These are phyloP conservation scores for Wickerhamiella galacta DNA, from an alignment of 805 yeast species.

Conservation along the genomic window DNA sequence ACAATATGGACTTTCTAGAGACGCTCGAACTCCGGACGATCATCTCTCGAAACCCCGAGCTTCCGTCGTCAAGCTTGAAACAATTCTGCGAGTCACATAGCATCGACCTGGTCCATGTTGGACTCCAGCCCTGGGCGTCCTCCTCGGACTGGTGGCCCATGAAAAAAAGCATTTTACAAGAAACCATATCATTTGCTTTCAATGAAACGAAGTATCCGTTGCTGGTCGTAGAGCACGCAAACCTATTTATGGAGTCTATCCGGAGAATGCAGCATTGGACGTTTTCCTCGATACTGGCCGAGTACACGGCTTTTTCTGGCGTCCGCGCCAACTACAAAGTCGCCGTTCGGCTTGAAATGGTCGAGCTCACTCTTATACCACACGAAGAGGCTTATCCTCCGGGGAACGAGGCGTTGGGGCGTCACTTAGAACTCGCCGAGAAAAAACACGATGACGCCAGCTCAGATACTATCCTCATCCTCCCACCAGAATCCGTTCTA, in stretches of 20 bases:
- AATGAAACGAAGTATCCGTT: slow-evolving; percentile 48
- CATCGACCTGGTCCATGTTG: slow-evolving; percentile 22
- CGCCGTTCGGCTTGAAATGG: slow-evolving; percentile 65
- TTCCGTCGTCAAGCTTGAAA: slow-evolving; percentile 56
- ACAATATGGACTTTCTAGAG: slow-evolving; percentile 60
- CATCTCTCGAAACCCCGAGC: slow-evolving; percentile 66
- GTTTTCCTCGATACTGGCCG: slow-evolving; percentile 66
- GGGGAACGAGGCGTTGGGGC: slow-evolving; percentile 26
- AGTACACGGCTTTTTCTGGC: slow-evolving; percentile 63
- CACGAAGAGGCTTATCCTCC: slow-evolving; percentile 35
- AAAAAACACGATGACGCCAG: slow-evolving; percentile 9
- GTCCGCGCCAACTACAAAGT: slow-evolving; percentile 60
- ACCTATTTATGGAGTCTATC: slow-evolving; percentile 63
- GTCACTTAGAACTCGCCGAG: slow-evolving; percentile 21
- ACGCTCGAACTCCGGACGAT: slow-evolving; percentile 55
- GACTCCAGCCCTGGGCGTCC: slow-evolving; percentile 25
- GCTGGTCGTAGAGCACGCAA: slow-evolving; percentile 62
- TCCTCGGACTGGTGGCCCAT: slow-evolving; percentile 58
- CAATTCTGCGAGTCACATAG: slow-evolving; percentile 37
- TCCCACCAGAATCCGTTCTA: slow-evolving; percentile 48
- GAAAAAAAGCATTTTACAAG: slow-evolving; percentile 44
- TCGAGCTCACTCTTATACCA: slow-evolving; percentile 37
- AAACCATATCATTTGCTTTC: slow-evolving; percentile 48
- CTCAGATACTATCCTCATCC: slow-evolving; percentile 17
- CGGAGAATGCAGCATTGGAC: slow-evolving; percentile 82